Conservation (phyloP, 257 asterid species). For the Solanum arcanum region DNA sequence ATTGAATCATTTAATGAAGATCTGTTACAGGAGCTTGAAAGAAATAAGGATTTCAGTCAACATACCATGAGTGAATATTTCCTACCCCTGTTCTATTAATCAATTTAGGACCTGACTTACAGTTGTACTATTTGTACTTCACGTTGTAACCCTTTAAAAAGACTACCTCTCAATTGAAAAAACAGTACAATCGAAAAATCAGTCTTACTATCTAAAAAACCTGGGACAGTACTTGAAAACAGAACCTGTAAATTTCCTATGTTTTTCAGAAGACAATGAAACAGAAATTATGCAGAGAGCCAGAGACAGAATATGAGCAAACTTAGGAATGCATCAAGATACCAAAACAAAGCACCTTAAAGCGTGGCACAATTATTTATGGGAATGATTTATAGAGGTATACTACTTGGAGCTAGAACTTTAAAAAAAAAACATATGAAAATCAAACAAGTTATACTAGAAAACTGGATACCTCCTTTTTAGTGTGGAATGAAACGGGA, state of each 20-base stretch:
- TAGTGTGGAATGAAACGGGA: slow-evolving; percentile 67
- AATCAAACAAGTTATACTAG: background rate
- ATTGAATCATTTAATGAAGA: background rate
- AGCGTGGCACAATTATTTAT: background rate
- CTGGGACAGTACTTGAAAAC: background rate
- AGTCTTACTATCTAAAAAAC: background rate
- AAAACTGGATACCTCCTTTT: slow-evolving; percentile 47
- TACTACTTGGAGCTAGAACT: background rate
- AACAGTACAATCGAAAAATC: background rate
- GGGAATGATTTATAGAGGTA: background rate
- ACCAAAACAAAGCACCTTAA: background rate
- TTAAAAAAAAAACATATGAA: background rate
- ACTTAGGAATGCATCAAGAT: background rate
- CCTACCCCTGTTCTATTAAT: background rate
- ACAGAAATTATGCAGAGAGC: background rate
- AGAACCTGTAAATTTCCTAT: background rate
- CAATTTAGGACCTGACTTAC: background rate
- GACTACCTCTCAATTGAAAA: background rate
- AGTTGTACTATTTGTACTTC: background rate
- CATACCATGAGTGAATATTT: background rate
- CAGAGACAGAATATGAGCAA: background rate
- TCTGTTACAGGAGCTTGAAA: background rate
- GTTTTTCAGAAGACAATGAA: background rate
- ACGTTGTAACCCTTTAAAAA: background rate
- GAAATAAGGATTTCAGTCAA: background rate